These are phyloP conservation scores for Myochromella boudieri DNA, from an alignment of 768 basidiomycete species.

Conservation along the genomic window DNA sequence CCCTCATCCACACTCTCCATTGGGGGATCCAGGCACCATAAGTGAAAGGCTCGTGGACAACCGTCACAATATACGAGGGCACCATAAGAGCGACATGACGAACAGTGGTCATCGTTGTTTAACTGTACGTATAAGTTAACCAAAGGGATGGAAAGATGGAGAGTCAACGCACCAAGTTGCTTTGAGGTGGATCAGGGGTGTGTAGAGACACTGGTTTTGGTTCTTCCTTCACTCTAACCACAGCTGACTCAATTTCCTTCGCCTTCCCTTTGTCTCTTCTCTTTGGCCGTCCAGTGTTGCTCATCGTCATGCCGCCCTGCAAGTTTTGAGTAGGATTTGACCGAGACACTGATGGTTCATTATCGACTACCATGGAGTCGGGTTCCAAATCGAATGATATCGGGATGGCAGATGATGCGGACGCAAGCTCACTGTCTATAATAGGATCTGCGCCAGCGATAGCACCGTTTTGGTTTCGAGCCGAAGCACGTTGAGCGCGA, in stretches of 20 bases:
- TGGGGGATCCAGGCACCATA: constrained; percentile 96
- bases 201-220: constrained; percentile 43
- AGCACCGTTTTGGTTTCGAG: constrained; percentile 59
- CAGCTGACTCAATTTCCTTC: constrained; percentile 41
- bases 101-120: constrained; percentile 83
- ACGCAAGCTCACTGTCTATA: constrained; percentile 33
- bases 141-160: not conserved
- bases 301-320: constrained; percentile 28
- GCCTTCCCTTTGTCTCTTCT: constrained; percentile 57
- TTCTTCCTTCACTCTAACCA: constrained; percentile 52
- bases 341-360: constrained; percentile 60
- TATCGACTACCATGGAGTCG: constrained; percentile 53
- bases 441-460: constrained; percentile 36
- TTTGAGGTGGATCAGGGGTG: constrained; percentile 43
- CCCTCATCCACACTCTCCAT: constrained; percentile 86
- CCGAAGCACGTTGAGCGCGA: constrained; percentile 72
- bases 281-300: constrained; percentile 30
- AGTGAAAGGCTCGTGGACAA: constrained; percentile 93
- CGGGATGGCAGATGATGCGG: constrained; percentile 39
- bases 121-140: constrained; percentile 29
- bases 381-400: constrained; percentile 50
- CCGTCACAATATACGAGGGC: constrained; percentile 96
- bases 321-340: constrained; percentile 56
- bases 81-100: constrained; percentile 79
- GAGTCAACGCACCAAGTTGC: constrained; percentile 36